A percentile compares a stretch with the other conserved stretches of the same genome.
phyloP scores from a whole-genome alignment of 2,329 filamentous ascomycete genomes.

The Alternaria ethzedia region DNA sequence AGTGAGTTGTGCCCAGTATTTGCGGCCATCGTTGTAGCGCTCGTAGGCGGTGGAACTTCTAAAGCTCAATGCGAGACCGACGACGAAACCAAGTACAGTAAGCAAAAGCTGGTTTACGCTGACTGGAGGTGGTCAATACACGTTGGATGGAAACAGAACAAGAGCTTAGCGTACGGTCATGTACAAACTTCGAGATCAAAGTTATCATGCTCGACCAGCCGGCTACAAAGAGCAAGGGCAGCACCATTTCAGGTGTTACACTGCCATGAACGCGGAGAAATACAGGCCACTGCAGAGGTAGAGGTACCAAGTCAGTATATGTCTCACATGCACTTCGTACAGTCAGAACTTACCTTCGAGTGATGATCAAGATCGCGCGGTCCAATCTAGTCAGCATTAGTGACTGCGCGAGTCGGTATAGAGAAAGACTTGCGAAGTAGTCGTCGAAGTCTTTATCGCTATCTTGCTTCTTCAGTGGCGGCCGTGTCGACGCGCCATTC shows the following conservation, averaged over 20 bases:
- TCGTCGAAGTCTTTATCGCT: slow-evolving; percentile 43
- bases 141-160: not conserved
- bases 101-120: slow-evolving; percentile 70
- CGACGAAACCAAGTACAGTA: slow-evolving; percentile 80
- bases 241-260: slow-evolving; percentile 73
- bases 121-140: slow-evolving; percentile 41
- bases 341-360: slow-evolving; percentile 58
- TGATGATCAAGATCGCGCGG: slow-evolving; percentile 74
- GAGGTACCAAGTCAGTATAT: not conserved
- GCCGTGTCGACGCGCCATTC: slow-evolving; percentile 2
- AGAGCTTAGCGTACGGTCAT: slow-evolving; percentile 26
- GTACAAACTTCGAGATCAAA: slow-evolving; percentile 51
- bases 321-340: not conserved
- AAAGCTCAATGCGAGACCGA: slow-evolving; percentile 76
- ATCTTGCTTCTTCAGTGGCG: slow-evolving; percentile 27
- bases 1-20: slow-evolving; percentile 66
- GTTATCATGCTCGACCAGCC: slow-evolving; percentile 71
- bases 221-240: slow-evolving; percentile 70
- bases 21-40: slow-evolving; percentile 66
- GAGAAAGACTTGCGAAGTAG: slow-evolving; percentile 46
- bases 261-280: slow-evolving; percentile 78
- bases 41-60: slow-evolving; percentile 79
- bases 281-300: slow-evolving; percentile 62
- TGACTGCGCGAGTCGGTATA: not conserved
- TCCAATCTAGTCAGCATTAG: slow-evolving; percentile 52